These are phyloP conservation scores for Candida rishiriensis DNA, from an alignment of 805 yeast genomes.

Conservation along the genomic window DNA sequence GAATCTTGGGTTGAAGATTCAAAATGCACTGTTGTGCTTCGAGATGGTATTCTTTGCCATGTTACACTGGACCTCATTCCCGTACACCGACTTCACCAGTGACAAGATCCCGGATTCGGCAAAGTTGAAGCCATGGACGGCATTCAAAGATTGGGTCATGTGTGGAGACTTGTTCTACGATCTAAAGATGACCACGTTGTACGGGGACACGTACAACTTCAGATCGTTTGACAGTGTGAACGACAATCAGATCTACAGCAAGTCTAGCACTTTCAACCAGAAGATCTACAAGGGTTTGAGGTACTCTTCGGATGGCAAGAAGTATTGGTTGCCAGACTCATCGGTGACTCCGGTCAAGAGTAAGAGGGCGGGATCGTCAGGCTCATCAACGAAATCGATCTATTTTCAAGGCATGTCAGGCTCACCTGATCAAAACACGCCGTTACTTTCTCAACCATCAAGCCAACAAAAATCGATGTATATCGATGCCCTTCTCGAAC, in stretches of 20 bases:
- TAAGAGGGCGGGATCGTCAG: constrained; percentile 4
- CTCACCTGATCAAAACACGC: constrained; percentile 10
- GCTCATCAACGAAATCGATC: constrained; percentile 13
- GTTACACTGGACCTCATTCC: constrained; percentile 86
- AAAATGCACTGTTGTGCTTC: constrained; percentile 72
- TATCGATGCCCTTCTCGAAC: constrained; percentile 3
- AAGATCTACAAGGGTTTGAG: constrained; percentile 81
- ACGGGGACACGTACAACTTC: constrained; percentile 75
- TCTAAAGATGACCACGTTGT: constrained; percentile 59
- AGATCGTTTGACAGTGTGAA: constrained; percentile 76
- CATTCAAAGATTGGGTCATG: constrained; percentile 74
- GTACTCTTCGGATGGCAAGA: constrained; percentile 72
- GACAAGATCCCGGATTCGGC: constrained; percentile 63
- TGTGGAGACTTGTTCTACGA: constrained; percentile 75
- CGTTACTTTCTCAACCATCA: constrained; percentile 4
- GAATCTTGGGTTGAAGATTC: constrained; percentile 51
- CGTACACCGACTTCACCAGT: constrained; percentile 66
- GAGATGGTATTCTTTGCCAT: constrained; percentile 84
- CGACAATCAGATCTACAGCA: constrained; percentile 20
- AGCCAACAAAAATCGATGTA: constrained; percentile 8
- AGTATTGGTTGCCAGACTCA: constrained; percentile 64
- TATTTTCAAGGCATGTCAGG: not conserved
- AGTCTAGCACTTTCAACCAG: constrained; percentile 45
- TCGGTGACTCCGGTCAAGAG: not conserved
- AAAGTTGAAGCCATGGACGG: constrained; percentile 54